Evolutionary conservation across 768 basidiomycete genomes (phyloP), one percentile per base, ranked within the genome.

Genomic region (Naganishia randhawae): DNA sequence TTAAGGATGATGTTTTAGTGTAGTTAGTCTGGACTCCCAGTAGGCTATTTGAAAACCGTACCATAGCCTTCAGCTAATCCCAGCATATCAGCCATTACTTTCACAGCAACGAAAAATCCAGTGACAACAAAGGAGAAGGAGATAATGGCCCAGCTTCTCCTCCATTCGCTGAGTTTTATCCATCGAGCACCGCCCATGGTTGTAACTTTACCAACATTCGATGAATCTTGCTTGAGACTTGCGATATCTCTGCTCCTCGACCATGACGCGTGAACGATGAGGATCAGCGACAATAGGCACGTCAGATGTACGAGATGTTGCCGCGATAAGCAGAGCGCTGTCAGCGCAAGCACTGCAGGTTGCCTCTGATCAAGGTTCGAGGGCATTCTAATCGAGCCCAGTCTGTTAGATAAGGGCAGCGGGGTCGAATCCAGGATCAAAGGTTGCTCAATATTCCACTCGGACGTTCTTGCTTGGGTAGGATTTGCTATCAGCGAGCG

Each of bases 361-460:
- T 50, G 9, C 10, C 33, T 17, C 54, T 54, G 32, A 41, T 29
- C 33, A 25, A 53, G 33, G 64, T 37, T 37, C 31, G 89, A 83
- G 5, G 70, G 85, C 65, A 85, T 80, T 13, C 83, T 76, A 31
- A 85, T 81, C 4, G 84, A 83, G 35, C 84, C 76, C 17, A 82
- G 76, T 50, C 81, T 71, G 31, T 73, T 81, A 7, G 81, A 75
- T 48, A 83, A 82, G 39, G 57, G 57, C 11, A 61, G 52, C 6
- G 76, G 76, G 5, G 78, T 79, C 8, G 76, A 76, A 31, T 82
- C 76, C 31, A 91, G 83, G 35, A 84, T 82, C 50, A 83, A 78
- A 1, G 93, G 90, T 0, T 82, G 76, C 77, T 95, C 92, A 73
- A 95, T 88, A 50, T 85, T 83, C 94, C 94, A 95, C n/a, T 55